Evolutionary conservation across 78 protist genomes (phyloP).

Genomic region (Dictyostelium citrinum): DNA sequence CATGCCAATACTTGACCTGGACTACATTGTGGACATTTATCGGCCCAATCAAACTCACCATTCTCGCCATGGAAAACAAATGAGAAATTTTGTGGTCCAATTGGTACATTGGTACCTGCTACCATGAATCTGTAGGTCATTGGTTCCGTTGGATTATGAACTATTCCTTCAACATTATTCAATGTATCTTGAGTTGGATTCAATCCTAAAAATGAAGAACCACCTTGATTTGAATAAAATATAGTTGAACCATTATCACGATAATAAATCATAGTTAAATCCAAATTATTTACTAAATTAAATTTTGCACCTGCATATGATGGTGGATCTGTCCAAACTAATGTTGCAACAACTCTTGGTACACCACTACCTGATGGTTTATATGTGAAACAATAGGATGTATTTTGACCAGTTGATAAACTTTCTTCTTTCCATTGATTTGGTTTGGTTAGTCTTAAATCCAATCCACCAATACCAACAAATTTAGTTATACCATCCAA

Average conservation of each 20-base stretch:
- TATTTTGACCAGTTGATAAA: not conserved
- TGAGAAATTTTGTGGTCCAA: constrained; percentile 34
- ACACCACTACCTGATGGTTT: not conserved
- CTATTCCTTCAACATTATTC: constrained; percentile 85
- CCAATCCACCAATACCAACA: constrained; percentile 38
- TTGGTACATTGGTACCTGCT: constrained; percentile 7
- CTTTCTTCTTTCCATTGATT: constrained; percentile 5
- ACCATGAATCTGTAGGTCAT: constrained; percentile 12
- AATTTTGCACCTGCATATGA: constrained; percentile 24
- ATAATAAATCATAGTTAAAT: not conserved
- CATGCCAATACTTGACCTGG: constrained; percentile 23
- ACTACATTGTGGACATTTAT: constrained; percentile 37
- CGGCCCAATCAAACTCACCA: constrained; percentile 24
- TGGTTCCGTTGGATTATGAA: not conserved
- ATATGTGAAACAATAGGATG: constrained; percentile 25
- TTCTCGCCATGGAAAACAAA: constrained; percentile 43
- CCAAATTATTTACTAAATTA: constrained; percentile 87
- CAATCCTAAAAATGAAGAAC: not conserved
- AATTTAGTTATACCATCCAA: not conserved
- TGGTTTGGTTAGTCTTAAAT: not conserved
- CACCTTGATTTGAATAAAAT: not conserved
- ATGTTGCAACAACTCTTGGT: constrained; percentile 69
- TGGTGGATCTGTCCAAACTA: constrained; percentile 91
- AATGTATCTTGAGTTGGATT: not conserved
- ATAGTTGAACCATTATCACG: not conserved